These are phyloP conservation scores for Orbilia oligospora DNA, from an alignment of 2,329 filamentous ascomycete species.

Conservation along the genomic window DNA sequence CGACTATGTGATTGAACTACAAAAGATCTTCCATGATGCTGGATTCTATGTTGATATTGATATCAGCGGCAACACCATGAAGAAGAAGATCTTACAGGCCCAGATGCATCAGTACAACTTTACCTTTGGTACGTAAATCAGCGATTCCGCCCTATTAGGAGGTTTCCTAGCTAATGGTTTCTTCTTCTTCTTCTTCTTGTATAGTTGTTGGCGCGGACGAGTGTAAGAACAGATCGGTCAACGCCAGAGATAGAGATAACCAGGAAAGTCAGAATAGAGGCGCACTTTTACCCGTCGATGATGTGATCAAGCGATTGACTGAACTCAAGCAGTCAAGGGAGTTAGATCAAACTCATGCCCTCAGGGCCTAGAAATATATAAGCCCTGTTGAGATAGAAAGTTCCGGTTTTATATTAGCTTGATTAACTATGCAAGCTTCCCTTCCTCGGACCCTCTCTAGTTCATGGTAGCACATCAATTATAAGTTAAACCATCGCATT, in stretches of 20 bases:
- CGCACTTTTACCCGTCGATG: slow-evolving; percentile 73
- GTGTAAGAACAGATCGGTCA: slow-evolving; percentile 74
- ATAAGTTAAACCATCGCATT: not conserved
- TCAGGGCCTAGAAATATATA: slow-evolving; percentile 1
- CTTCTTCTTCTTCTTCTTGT: not conserved
- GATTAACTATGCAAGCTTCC: not conserved
- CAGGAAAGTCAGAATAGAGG: slow-evolving; percentile 75
- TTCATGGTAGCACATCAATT: not conserved
- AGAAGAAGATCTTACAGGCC: slow-evolving; percentile 89
- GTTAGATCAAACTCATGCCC: slow-evolving; percentile 32
- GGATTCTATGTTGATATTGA: slow-evolving; percentile 80
- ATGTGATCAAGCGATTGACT: slow-evolving; percentile 67
- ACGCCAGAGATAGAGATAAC: slow-evolving; percentile 76
- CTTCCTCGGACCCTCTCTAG: no score
- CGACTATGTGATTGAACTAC: slow-evolving; percentile 82
- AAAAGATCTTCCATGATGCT: slow-evolving; percentile 76
- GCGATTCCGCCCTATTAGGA: not conserved
- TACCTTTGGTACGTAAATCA: slow-evolving; percentile 76
- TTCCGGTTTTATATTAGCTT: not conserved
- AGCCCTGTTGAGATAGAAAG: not conserved
- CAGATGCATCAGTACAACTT: slow-evolving; percentile 88
- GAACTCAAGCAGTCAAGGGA: slow-evolving; percentile 36
- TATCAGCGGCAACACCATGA: slow-evolving; percentile 82
- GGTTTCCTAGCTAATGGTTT: not conserved
- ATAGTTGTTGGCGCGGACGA: slow-evolving; percentile 76